Evolutionary conservation across 1,284 basidiomycete genomes (phyloP).

Genomic region (Naganishia albida): DNA sequence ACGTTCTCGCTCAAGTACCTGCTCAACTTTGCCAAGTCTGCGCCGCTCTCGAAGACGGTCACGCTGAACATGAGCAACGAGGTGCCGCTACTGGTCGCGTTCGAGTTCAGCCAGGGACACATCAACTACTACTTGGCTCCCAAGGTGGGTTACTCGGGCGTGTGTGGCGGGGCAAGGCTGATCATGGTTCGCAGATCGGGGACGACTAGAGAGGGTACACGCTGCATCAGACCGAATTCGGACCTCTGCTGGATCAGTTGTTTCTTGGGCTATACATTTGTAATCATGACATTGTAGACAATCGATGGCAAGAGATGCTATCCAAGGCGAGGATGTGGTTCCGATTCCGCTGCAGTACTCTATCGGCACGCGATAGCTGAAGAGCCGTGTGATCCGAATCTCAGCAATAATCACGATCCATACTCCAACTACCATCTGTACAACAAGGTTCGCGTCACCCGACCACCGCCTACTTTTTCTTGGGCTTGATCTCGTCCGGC

Average conservation of each 20-base stretch:
- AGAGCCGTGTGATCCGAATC: no score
- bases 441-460: background rate
- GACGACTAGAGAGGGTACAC: constrained; percentile 36
- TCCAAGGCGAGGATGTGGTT: background rate
- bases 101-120: constrained; percentile 54
- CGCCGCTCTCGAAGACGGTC: constrained; percentile 71
- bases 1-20: constrained; percentile 98
- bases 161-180: background rate
- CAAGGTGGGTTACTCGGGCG: constrained; percentile 41
- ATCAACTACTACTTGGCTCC: constrained; percentile 54
- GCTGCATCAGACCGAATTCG: background rate
- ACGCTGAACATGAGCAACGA: constrained; percentile 87
- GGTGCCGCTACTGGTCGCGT: constrained; percentile 77
- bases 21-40: constrained; percentile 93
- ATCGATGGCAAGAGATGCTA: no score
- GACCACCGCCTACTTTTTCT: constrained; percentile 37
- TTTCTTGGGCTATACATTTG: no score
- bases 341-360: no score
- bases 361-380: no score
- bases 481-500: constrained; percentile 76
- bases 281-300: no score
- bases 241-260: no score
- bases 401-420: no score
- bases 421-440: background rate
- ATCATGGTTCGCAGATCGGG: constrained; percentile 35